Conservation (phyloP, 2,329 filamentous ascomycete genomes). For the Curvularia lunata region DNA sequence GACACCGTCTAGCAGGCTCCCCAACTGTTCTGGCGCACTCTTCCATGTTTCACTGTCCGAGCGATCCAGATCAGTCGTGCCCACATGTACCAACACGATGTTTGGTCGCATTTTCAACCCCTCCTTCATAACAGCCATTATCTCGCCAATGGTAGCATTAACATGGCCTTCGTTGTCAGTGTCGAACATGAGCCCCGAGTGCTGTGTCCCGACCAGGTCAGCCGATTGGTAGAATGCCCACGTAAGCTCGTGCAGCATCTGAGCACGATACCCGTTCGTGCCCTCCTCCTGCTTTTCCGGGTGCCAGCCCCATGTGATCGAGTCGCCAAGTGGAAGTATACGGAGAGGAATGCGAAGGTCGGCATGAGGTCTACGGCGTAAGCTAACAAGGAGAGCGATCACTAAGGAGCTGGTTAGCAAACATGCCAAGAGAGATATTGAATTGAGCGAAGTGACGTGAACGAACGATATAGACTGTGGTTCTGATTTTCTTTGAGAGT, state of each 20-base stretch:
- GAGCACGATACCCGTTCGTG: conserved; percentile 50
- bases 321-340: conserved; percentile 36
- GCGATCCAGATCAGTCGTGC: conserved; percentile 32
- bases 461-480: not conserved
- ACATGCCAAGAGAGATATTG: not conserved
- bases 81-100: conserved; percentile 32
- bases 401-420: conserved; percentile 15
- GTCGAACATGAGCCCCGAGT: conserved; percentile 43
- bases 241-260: conserved; percentile 35
- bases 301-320: conserved; percentile 43
- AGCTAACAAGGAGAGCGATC: conserved; percentile 9
- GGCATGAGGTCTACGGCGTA: conserved; percentile 9
- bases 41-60: conserved; percentile 13
- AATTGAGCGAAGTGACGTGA: conserved; percentile 1
- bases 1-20: conserved; percentile 43
- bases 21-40: conserved; percentile 44
- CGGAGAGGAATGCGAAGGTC: conserved; percentile 22
- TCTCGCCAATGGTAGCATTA: conserved; percentile 41
- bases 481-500: not conserved
- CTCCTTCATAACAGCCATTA: conserved; percentile 22
- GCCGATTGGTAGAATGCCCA: conserved; percentile 24
- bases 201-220: conserved; percentile 43
- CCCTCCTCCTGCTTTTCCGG: conserved; percentile 24
- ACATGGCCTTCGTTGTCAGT: conserved; percentile 45
- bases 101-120: conserved; percentile 30